phyloP scores from a whole-genome alignment of 2,329 filamentous ascomycete genomes.

The Beauveria pseudobassiana region DNA sequence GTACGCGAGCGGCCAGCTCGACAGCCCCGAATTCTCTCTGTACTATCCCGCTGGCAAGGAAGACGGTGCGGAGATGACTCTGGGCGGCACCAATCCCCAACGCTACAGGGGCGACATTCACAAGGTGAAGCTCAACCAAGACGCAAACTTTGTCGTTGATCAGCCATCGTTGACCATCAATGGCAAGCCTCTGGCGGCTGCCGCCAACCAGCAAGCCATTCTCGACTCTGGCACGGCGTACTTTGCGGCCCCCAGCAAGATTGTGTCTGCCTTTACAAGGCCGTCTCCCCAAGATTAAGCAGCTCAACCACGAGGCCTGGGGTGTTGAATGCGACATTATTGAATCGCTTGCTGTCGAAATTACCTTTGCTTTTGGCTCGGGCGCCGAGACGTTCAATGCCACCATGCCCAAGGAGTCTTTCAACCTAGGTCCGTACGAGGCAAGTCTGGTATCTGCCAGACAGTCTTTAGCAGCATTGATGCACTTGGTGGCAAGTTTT shows the following conservation, averaged over 20 bases:
- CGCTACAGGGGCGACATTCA: slow-evolving; percentile 22
- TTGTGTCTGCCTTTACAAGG: slow-evolving; percentile 21
- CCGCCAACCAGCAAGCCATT: slow-evolving; percentile 16
- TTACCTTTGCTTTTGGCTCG: slow-evolving; percentile 24
- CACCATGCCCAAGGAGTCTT: slow-evolving; percentile 21
- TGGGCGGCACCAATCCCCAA: slow-evolving; percentile 24
- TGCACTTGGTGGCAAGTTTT: slow-evolving; percentile 20
- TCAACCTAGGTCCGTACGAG: slow-evolving; percentile 27
- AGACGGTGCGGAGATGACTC: slow-evolving; percentile 22
- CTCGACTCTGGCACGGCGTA: slow-evolving; percentile 26
- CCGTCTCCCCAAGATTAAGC: slow-evolving; percentile 23
- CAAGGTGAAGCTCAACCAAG: slow-evolving; percentile 18
- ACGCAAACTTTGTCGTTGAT: slow-evolving; percentile 12
- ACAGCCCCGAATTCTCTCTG: slow-evolving; percentile 22
- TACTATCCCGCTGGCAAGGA: slow-evolving; percentile 18
- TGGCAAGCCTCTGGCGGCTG: slow-evolving; percentile 14
- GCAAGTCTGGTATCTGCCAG: slow-evolving; percentile 21
- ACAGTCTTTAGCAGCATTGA: slow-evolving; percentile 20
- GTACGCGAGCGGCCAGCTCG: slow-evolving; percentile 18
- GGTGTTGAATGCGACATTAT: slow-evolving; percentile 25
- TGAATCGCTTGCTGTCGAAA: slow-evolving; percentile 20
- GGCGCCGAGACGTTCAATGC: slow-evolving; percentile 18
- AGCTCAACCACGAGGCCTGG: slow-evolving; percentile 26
- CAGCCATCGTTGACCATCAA: slow-evolving; percentile 19
- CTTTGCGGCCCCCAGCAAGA: slow-evolving; percentile 23